phyloP scores from a whole-genome alignment of 1,284 basidiomycete genomes.

The Bjerkandera adusta region DNA sequence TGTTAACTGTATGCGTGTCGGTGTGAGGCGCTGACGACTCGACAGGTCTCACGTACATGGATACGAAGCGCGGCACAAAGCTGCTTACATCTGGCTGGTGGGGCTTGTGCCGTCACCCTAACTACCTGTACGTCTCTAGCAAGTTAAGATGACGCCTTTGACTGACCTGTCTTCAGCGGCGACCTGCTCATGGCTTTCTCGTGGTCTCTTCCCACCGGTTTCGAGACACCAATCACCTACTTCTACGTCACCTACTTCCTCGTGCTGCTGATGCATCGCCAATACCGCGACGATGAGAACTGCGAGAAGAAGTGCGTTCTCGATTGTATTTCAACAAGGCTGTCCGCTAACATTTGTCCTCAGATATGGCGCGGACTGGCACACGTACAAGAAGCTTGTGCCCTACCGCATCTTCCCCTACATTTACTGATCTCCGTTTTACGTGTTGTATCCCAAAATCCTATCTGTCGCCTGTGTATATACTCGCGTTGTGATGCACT shows the following conservation, averaged over 20 bases:
- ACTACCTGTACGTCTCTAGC: constrained; percentile 82
- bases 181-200: constrained; percentile 89
- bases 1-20: neutral
- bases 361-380: constrained; percentile 85
- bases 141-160: neutral
- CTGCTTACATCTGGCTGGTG: constrained; percentile 97
- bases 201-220: constrained; percentile 94
- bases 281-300: constrained; percentile 89
- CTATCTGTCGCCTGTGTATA: too few species aligned
- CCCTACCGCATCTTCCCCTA: constrained; percentile 89
- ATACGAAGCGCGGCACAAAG: constrained; percentile 86
- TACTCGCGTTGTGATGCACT: too few species aligned
- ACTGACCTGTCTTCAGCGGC: constrained; percentile 46
- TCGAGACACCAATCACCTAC: constrained; percentile 92
- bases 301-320: constrained; percentile 79
- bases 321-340: constrained; percentile 9
- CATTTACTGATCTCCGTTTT: constrained; percentile 47
- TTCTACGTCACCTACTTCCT: constrained; percentile 93
- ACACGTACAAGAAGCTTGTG: constrained; percentile 82
- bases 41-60: constrained; percentile 77
- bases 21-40: too few species aligned
- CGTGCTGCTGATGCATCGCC: constrained; percentile 89
- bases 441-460: neutral
- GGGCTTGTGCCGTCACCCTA: constrained; percentile 93
- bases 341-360: too few species aligned